These are phyloP conservation scores for Bipolaris bicolor DNA, from an alignment of 2,329 filamentous ascomycete species.

Conservation along the genomic window DNA sequence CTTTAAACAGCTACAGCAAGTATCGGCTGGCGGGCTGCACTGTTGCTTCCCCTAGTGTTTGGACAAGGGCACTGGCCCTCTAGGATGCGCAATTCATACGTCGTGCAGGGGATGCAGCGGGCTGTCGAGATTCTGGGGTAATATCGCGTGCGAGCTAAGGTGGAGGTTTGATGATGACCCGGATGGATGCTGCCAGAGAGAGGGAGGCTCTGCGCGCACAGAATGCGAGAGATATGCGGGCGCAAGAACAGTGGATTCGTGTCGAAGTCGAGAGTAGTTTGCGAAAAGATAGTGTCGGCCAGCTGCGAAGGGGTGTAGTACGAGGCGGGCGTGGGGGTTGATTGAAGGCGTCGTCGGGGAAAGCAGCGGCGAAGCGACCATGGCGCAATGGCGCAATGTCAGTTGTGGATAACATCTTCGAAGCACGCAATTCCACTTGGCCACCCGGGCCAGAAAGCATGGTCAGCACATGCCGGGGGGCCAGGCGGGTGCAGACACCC, in stretches of 20 bases:
- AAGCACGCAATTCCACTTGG: slow-evolving; percentile 19
- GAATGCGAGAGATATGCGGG: not conserved
- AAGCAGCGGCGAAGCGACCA: slow-evolving; percentile 7
- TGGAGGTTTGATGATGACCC: slow-evolving; percentile 5
- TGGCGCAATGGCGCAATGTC: slow-evolving; percentile 21
- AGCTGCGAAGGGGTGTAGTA: not conserved
- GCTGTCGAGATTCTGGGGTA: slow-evolving; percentile 26
- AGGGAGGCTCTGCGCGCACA: slow-evolving; percentile 13
- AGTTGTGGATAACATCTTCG: slow-evolving; percentile 19
- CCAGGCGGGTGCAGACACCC: not conserved
- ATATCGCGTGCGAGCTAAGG: slow-evolving; percentile 29
- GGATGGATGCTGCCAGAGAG: slow-evolving; percentile 3
- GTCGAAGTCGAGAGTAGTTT: not conserved
- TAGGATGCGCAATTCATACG: slow-evolving; percentile 19
- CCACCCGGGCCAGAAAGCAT: not conserved
- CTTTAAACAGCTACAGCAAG: not conserved
- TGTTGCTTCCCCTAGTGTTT: slow-evolving; percentile 1
- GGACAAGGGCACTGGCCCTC: not conserved
- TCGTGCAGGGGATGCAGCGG: slow-evolving; percentile 16
- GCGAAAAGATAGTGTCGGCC: not conserved
- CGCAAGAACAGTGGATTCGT: not conserved
- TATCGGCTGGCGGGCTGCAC: not conserved
- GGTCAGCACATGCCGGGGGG: slow-evolving; percentile 2
- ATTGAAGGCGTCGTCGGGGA: not conserved
- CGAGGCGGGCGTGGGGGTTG: slow-evolving; percentile 1